Evolutionary conservation across 192 early-diverging fungal genomes (phyloP).

Genomic region (Kickxella alabastrina): DNA sequence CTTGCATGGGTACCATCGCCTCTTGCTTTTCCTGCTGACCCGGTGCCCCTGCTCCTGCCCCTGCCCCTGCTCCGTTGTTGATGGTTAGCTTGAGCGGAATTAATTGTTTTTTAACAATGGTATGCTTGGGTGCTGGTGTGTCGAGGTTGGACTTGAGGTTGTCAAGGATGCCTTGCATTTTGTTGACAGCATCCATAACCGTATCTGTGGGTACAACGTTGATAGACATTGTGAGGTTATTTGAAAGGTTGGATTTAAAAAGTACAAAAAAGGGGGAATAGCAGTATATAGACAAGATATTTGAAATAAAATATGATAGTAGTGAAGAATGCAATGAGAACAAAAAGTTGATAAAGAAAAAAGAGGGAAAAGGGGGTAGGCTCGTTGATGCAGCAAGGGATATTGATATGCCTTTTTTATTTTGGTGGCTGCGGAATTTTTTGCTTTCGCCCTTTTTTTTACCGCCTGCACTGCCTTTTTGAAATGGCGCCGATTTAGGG

Average conservation of each 20-base stretch:
- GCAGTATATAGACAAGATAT: too few relatives aligned
- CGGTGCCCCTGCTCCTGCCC: too few relatives aligned
- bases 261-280: too few relatives aligned
- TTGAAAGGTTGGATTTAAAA: too few relatives aligned
- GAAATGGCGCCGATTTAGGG: too few relatives aligned
- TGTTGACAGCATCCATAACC: slow-evolving; percentile 18
- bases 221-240: too few relatives aligned
- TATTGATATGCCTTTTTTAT: neutral
- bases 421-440: neutral
- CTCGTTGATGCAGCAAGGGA: neutral
- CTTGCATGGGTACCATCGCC: slow-evolving; percentile 7
- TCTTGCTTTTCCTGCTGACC: neutral
- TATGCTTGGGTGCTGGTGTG: neutral
- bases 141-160: slow-evolving; percentile 16
- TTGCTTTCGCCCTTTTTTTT: too few relatives aligned
- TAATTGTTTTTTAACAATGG: too few relatives aligned
- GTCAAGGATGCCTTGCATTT: slow-evolving; percentile 33
- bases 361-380: neutral
- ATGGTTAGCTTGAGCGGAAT: too few relatives aligned
- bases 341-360: slow-evolving; percentile 7
- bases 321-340: neutral
- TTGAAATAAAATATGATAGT: neutral
- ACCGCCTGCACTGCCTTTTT: too few relatives aligned
- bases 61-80: too few relatives aligned
- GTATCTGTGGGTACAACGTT: slow-evolving; percentile 15